phyloP scores from a whole-genome alignment of 1,284 basidiomycete genomes.

The Apiotrichum gracile region DNA sequence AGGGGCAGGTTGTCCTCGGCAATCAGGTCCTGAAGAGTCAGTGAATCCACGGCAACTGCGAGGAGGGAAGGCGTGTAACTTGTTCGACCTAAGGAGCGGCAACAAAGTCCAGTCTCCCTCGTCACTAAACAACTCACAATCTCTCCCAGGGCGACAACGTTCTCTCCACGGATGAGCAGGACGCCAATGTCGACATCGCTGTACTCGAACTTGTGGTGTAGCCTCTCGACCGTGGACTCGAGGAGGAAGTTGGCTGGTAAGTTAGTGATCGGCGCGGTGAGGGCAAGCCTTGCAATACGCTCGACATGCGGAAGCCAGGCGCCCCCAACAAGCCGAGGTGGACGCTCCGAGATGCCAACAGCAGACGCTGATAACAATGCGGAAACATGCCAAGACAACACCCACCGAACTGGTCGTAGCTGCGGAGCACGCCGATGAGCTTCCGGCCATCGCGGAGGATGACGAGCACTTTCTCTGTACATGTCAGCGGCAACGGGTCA shows the following conservation, averaged over 20 bases:
- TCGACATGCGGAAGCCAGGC: no score
- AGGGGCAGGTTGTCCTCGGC: slow-evolving; percentile 81
- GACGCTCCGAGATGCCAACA: no score
- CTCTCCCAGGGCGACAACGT: slow-evolving; percentile 95
- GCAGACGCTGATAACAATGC: no score
- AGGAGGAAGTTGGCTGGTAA: slow-evolving; percentile 80
- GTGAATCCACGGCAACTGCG: no score
- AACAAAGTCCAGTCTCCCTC: slow-evolving; percentile 2
- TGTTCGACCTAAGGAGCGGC: no score
- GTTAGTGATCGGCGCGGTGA: neutral
- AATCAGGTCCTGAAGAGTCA: slow-evolving; percentile 70
- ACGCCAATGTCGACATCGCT: slow-evolving; percentile 51
- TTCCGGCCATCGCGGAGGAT: slow-evolving; percentile 94
- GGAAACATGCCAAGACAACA: slow-evolving; percentile 1
- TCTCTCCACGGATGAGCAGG: slow-evolving; percentile 94
- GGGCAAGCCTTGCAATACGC: neutral
- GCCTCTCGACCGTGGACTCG: slow-evolving; percentile 65
- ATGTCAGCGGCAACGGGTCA: neutral
- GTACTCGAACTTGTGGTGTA: slow-evolving; percentile 41
- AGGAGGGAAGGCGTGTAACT: neutral
- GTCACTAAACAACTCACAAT: slow-evolving; percentile 60
- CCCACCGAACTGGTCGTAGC: slow-evolving; percentile 98
- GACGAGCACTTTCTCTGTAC: slow-evolving; percentile 93
- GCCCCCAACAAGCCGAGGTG: no score
- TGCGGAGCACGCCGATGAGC: slow-evolving; percentile 88